These are phyloP conservation scores for Luvunga scandens DNA, from an alignment of 345 rosid genomes.

Conservation along the genomic window DNA sequence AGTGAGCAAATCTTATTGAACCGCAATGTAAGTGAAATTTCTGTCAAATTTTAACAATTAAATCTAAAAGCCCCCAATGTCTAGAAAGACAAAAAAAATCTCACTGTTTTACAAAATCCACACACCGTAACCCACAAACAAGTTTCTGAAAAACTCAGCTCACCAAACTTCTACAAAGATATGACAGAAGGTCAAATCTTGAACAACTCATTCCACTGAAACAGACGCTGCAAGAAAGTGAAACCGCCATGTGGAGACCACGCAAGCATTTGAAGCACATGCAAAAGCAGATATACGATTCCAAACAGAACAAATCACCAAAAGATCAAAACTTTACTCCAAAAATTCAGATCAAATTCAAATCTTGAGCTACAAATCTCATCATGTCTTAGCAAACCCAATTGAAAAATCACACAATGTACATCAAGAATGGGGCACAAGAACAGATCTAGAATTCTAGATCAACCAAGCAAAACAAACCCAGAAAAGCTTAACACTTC, in stretches of 20 bases:
- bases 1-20: neutral
- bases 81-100: neutral
- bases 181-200: conserved; percentile 29
- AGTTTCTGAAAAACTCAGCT: neutral
- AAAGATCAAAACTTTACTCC: conserved; percentile 9
- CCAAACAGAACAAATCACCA: conserved; percentile 15
- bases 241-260: conserved; percentile 5
- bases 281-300: neutral
- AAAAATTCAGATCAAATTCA: conserved; percentile 23
- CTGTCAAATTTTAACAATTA: neutral
- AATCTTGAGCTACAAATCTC: neutral
- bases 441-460: conserved; percentile 50
- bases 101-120: neutral
- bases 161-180: neutral
- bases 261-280: conserved; percentile 9
- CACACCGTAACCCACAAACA: neutral
- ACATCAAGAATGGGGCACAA: conserved; percentile 7
- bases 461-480: conserved; percentile 17
- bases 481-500: neutral
- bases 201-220: conserved; percentile 5
- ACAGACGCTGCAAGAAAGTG: neutral
- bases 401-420: conserved; percentile 21
- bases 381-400: conserved; percentile 1
- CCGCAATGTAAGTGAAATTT: neutral
- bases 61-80: neutral